Evolutionary conservation across 352 stramenopile species (phyloP).

Genomic region (Phytopythium kandeliae): DNA sequence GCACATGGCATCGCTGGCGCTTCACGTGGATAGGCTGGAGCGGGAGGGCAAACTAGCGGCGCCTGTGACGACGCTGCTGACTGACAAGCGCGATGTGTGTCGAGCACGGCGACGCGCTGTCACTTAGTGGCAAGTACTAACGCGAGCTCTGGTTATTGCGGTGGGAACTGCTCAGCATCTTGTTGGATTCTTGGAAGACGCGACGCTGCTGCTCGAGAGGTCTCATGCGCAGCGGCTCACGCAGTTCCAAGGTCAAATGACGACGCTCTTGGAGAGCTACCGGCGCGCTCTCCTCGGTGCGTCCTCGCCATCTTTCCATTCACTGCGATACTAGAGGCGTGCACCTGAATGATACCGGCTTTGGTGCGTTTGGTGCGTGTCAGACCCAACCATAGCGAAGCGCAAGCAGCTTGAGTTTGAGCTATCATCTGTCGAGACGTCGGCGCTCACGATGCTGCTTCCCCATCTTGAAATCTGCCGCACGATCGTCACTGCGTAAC

Average conservation of each 20-base stretch:
- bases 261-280: constrained; percentile 24
- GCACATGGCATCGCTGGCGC: neutral
- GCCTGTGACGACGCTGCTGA: constrained; percentile 7
- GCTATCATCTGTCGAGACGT: constrained; percentile 35
- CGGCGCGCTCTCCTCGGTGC: constrained; percentile 23
- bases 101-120: neutral
- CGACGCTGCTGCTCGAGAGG: constrained; percentile 25
- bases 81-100: constrained; percentile 15
- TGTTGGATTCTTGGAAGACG: constrained; percentile 26
- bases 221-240: constrained; percentile 26
- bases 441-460: constrained; percentile 40
- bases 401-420: constrained; percentile 34
- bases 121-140: neutral
- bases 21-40: constrained; percentile 1
- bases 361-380: neutral
- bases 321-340: too few relatives aligned
- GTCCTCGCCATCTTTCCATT: too few relatives aligned
- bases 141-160: neutral
- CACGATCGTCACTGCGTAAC: constrained; percentile 52
- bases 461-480: constrained; percentile 49
- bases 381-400: constrained; percentile 26
- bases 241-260: constrained; percentile 22
- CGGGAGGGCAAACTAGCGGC: neutral
- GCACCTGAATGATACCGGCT: too few relatives aligned
- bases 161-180: constrained; percentile 14